Evolutionary conservation across 2,329 filamentous ascomycete genomes (phyloP).

Genomic region (Ophiostoma quercus): DNA sequence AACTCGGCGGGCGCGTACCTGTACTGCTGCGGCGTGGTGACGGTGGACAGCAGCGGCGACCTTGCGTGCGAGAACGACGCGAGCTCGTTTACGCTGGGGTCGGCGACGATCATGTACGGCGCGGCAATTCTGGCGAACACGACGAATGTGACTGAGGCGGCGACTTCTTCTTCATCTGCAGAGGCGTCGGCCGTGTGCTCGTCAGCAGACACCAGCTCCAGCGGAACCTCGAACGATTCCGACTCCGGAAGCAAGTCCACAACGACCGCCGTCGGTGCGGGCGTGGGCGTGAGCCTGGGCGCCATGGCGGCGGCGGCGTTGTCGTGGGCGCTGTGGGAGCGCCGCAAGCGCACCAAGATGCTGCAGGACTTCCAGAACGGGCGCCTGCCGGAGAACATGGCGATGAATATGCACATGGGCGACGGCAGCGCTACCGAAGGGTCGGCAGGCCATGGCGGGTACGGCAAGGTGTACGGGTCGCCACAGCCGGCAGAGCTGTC

Average conservation of each 20-base stretch:
- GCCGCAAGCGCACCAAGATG: constrained; percentile 16
- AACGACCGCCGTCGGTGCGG: constrained; percentile 23
- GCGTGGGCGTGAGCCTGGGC: constrained; percentile 25
- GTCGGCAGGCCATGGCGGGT: background rate
- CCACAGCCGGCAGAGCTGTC: constrained; percentile 19
- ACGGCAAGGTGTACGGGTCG: constrained; percentile 7
- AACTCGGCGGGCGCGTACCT: constrained; percentile 9
- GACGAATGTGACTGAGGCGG: constrained; percentile 16
- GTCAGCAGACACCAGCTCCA: background rate
- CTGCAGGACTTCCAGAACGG: constrained; percentile 10
- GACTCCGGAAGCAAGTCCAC: background rate
- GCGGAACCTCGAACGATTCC: background rate
- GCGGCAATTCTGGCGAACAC: constrained; percentile 21
- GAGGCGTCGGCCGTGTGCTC: background rate
- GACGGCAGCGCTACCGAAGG: background rate
- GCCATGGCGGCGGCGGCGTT: constrained; percentile 16
- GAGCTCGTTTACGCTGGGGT: constrained; percentile 20
- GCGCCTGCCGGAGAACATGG: background rate
- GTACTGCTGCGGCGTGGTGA: constrained; percentile 24
- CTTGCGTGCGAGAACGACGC: constrained; percentile 20
- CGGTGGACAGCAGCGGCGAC: constrained; percentile 11
- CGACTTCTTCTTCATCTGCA: background rate
- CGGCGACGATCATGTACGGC: constrained; percentile 19
- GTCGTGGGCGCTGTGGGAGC: constrained; percentile 24
- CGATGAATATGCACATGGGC: background rate